Base-by-base conservation (phyloP, 2,329 filamentous ascomycete species). In the Alternaria viburni region DNA sequence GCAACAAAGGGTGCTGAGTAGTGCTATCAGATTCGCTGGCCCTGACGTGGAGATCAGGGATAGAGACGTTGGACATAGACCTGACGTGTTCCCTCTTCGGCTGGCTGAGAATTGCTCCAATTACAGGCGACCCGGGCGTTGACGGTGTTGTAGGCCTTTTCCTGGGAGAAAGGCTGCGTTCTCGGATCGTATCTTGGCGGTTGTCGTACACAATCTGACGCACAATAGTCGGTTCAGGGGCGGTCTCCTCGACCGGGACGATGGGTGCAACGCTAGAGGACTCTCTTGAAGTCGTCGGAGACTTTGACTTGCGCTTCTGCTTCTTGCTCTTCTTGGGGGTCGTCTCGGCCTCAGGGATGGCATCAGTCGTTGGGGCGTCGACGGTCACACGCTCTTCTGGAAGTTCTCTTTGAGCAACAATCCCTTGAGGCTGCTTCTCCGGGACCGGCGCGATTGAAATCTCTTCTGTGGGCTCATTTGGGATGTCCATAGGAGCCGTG, bases 51-150 rank as follows among this genome's bases (percentile, higher is more conserved):
- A 32, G 45, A 41, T 45, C 30, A 26, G 51, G 44, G 19, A 44
- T 13, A 17, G 52, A 41, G 26, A 57, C n/a, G 32, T 19, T 32
- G 10, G 45, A 28, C 46, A 68, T 74, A 9, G 56, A 58, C 54
- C 66, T 77, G 55, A 59, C 63, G 47, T 67, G 66, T 13, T 70
- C 67, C 45, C 68, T 71, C 57, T 69, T 70, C 28, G 54, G 64
- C 59, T 67, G 62, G 47, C 64, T 67, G 15, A 61, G n/a, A 55
- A 49, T n/a, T 43, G 41, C 17, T n/a, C 45, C 56, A 6, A 41
- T 21, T 19, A 52, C 30, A 6, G 23, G 36, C 44, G 23, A 28
- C 44, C 59, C 57, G 17, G 54, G 49, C 59, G 51, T 52, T 52
- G 50, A 46, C 21, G 23, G 17, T 56, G 47, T 59, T 57, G 54